Base-by-base conservation (phyloP, 306 rosid species). In the Cercis canadensis region DNA sequence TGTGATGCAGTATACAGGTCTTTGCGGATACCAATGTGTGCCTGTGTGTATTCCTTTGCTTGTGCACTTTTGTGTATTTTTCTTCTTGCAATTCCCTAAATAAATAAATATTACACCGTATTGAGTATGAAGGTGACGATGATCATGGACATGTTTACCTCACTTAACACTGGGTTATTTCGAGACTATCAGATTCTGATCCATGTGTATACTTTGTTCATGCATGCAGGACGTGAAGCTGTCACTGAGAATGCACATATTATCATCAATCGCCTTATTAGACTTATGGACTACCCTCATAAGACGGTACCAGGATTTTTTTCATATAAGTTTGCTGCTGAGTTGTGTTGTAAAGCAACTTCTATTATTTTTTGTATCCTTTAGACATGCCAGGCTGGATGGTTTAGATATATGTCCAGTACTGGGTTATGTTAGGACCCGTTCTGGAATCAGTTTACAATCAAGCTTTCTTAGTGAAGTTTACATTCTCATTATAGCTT, bases 171-270 rank as follows among this genome's bases (percentile, higher is more conserved):
- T 12, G 58, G 62, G 15, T 24, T 51, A 50, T 29, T 19, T 44
- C 4, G 18, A 11, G 57, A 18, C 46, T 57, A 19, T 32, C 19
- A 16, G 58, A 46, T 18, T 70, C 45, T 24, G 70, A 21, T 69
- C 62, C 80, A 7, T 72, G 33, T 56, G 17, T 55, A 60, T 73
- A 56, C 16, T 11, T 21, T 61, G 50, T 65, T 53, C 79, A 68
- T 81, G 47, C 40, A 46, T 78, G 88, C 89, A 94, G 97, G 89
- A 69, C 88, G 73, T 65, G 95, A 87, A 80, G 87, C 85, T 67
- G 88, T 81, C 39, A 49, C 76, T 14, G 96, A 87, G 84, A 87
- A 89, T 80, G 96, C 87, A 50, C 92, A 78, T 73, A 76, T 75
- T 47, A 64, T 90, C 72, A 57, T 89, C 77, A 82, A 65, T 74